A percentile compares a stretch with the other conserved stretches of the same genome.
These are phyloP conservation scores for Biscogniauxia sp. DNA, from an alignment of 2,329 filamentous ascomycete genomes.

Conservation along the genomic window DNA sequence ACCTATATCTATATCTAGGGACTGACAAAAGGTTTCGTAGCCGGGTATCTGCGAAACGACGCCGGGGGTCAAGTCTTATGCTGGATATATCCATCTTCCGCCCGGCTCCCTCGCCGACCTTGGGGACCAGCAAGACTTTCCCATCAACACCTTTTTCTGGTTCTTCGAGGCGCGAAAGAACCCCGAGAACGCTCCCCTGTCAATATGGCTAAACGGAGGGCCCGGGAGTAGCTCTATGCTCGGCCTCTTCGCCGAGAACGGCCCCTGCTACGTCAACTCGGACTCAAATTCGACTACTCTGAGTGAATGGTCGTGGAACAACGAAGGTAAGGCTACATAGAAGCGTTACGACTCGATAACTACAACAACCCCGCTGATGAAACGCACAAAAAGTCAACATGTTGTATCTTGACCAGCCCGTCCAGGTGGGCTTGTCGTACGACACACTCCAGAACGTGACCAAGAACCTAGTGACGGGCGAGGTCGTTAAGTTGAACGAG, in stretches of 20 bases:
- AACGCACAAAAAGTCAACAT: slow-evolving; percentile 45
- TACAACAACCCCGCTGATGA: neutral
- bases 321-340: slow-evolving; percentile 29
- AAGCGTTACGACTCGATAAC: neutral
- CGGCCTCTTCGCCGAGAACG: slow-evolving; percentile 50
- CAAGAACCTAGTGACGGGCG: slow-evolving; percentile 40
- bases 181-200: slow-evolving; percentile 37
- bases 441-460: slow-evolving; percentile 59
- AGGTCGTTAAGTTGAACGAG: slow-evolving; percentile 29
- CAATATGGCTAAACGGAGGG: slow-evolving; percentile 59
- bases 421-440: slow-evolving; percentile 61
- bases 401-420: slow-evolving; percentile 52
- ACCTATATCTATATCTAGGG: neutral
- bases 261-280: slow-evolving; percentile 44
- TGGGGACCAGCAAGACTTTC: slow-evolving; percentile 46
- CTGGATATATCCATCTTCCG: slow-evolving; percentile 58
- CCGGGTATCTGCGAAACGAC: slow-evolving; percentile 53
- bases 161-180: slow-evolving; percentile 35
- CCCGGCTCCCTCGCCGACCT: slow-evolving; percentile 36
- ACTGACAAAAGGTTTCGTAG: slow-evolving; percentile 30
- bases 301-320: slow-evolving; percentile 60
- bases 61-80: slow-evolving; percentile 59
- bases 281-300: slow-evolving; percentile 45
- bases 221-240: slow-evolving; percentile 56
- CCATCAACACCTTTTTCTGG: slow-evolving; percentile 46